Base-by-base conservation (phyloP, 2,329 filamentous ascomycete genomes). In the Calycina marina region DNA sequence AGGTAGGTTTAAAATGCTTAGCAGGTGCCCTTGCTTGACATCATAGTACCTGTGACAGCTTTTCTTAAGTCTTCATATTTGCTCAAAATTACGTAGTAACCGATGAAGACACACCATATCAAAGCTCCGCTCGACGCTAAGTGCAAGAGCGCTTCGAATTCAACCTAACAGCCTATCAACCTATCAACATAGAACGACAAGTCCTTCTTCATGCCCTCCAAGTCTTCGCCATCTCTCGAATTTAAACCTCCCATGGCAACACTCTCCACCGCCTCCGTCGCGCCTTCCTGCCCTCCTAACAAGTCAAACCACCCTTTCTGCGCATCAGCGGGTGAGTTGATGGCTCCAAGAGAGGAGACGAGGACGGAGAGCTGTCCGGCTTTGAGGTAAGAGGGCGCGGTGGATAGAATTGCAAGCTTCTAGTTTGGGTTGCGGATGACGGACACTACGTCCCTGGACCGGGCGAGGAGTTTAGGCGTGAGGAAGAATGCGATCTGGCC, bases 391-490 rank as follows among this genome's bases (percentile, higher is more conserved):
- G 30, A 35, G 33, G 69, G 61, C 12, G 62, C 67, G 12, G 63
- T 53, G 2, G 52, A 45, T 45, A 77, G 58, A 36, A 92, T 74
- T 32, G 72, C 60, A 3, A 61, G 50, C 26, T 68, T 65, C 43
- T 90, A 82, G 1, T 73, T 71, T n/a, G 70, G 60, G 41, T 73
- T 69, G 47, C 83, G 78, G 53, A 92, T 77, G 39, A 90, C 61
- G 52, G 76, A 82, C 38, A 78, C 85, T 33, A 92, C 77, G 42
- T 70, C 71, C 77, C 81, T 88, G 18, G 70, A 71, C 42, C 75
- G 72, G 31, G 72, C 63, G 25, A 90, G 70, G 5, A 92, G 72
- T 37, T 86, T 65, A 2, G 78, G 79, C 6, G 82, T 90, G 24
- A 90, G 66, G 26, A 77, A 59, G 37, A 81, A 71, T 43, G 81